These are phyloP conservation scores for Cylindrotheca fusiformis DNA, from an alignment of 108 stramenopile species.

Conservation along the genomic window DNA sequence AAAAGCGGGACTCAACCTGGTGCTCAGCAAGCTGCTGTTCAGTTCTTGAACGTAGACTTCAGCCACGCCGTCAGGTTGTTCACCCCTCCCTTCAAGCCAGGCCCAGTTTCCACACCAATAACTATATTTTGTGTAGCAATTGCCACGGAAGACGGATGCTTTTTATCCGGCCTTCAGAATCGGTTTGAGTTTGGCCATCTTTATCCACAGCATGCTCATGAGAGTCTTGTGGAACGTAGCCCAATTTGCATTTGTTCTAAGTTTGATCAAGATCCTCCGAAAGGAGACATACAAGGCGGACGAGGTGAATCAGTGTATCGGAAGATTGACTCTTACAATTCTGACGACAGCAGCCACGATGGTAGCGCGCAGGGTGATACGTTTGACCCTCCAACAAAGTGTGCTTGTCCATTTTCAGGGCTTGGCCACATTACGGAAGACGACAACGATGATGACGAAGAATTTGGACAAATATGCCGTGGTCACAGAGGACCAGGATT, in stretches of 20 bases:
- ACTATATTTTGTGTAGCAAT: slow-evolving; percentile 78
- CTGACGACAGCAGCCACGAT: slow-evolving; percentile 28
- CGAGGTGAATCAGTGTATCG: not conserved
- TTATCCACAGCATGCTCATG: slow-evolving; percentile 42
- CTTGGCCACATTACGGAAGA: slow-evolving; percentile 5
- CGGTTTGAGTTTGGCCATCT: slow-evolving; percentile 81
- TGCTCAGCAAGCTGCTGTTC: slow-evolving; percentile 33
- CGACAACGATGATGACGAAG: slow-evolving; percentile 22
- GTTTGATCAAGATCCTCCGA: slow-evolving; percentile 2
- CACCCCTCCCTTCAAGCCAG: slow-evolving; percentile 74
- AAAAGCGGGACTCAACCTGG: not conserved
- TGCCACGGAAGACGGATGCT: slow-evolving; percentile 87
- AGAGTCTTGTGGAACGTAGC: slow-evolving; percentile 52
- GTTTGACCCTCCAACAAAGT: slow-evolving; percentile 11
- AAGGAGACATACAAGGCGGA: not conserved
- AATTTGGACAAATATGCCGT: slow-evolving; percentile 37
- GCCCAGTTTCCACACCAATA: slow-evolving; percentile 56
- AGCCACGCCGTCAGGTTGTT: slow-evolving; percentile 64
- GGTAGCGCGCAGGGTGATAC: slow-evolving; percentile 5
- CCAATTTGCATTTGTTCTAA: slow-evolving; percentile 62
- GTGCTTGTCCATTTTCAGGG: slow-evolving; percentile 18
- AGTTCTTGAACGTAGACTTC: slow-evolving; percentile 70
- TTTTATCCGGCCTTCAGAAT: slow-evolving; percentile 63
- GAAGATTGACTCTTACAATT: slow-evolving; percentile 11
- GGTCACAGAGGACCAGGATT: slow-evolving; percentile 65